phyloP scores from a whole-genome alignment of 306 rosid genomes.

The Fragaria nilgerrensis region DNA sequence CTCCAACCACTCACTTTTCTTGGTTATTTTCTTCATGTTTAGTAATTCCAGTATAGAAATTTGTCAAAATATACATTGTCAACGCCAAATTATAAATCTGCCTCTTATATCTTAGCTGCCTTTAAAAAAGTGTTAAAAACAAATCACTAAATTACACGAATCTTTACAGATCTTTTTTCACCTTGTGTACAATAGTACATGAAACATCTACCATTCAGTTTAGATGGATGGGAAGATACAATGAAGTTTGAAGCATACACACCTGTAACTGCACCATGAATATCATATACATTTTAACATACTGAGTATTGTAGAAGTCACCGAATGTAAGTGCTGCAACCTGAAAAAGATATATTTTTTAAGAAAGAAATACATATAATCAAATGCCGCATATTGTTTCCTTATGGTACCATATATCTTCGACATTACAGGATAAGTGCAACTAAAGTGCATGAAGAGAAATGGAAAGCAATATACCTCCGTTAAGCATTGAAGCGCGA shows the following conservation, averaged over 20 bases:
- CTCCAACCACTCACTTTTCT: neutral
- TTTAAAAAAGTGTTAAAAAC: neutral
- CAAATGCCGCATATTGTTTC: neutral
- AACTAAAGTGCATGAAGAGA: neutral
- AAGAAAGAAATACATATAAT: neutral
- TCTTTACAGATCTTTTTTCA: neutral
- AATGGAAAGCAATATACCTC: conserved; percentile 52
- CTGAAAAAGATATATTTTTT: conserved; percentile 40
- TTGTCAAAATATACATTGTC: neutral
- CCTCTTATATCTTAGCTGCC: neutral
- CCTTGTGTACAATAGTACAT: neutral
- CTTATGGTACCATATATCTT: neutral
- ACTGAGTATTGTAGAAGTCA: conserved; percentile 69
- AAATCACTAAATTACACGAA: neutral
- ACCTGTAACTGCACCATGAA: conserved; percentile 96
- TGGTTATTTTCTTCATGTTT: neutral
- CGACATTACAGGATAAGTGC: neutral
- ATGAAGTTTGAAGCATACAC: conserved; percentile 14
- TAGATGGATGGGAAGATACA: neutral
- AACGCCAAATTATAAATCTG: neutral
- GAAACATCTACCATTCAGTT: neutral
- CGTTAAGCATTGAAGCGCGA: conserved; percentile 84
- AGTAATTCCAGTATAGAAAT: neutral
- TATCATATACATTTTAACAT: conserved; percentile 81
- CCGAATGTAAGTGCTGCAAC: conserved; percentile 90